These are phyloP conservation scores for Mikania micrantha DNA, from an alignment of 129 eudicot species.

Conservation along the genomic window DNA sequence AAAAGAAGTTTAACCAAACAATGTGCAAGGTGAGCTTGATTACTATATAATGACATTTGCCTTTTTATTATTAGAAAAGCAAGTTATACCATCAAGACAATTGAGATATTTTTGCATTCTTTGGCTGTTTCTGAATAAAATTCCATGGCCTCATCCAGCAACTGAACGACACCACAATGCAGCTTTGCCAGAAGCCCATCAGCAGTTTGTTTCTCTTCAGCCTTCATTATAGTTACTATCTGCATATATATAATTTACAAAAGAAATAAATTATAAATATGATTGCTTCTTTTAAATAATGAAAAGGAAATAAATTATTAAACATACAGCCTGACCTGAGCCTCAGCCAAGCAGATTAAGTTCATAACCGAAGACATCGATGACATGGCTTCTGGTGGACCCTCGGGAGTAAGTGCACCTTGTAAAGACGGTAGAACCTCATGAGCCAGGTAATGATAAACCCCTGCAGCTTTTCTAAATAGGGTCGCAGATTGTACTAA, in stretches of 20 bases:
- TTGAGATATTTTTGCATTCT: conserved; percentile 58
- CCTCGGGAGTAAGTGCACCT: conserved; percentile 30
- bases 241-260: not conserved
- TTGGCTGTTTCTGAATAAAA: conserved; percentile 22
- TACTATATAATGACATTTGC: not conserved
- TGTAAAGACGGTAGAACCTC: conserved; percentile 46
- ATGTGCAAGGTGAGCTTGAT: not conserved
- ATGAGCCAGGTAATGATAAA: conserved; percentile 46
- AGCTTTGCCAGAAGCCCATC: conserved; percentile 54
- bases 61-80: not conserved
- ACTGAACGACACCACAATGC: conserved; percentile 56
- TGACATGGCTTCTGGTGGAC: conserved; percentile 57
- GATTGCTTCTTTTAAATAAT: not conserved
- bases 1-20: not conserved
- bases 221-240: conserved; percentile 66
- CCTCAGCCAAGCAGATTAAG: conserved; percentile 80
- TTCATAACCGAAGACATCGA: conserved; percentile 47
- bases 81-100: conserved; percentile 41
- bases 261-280: not conserved
- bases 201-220: conserved; percentile 47
- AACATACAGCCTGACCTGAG: conserved; percentile 46
- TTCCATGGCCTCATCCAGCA: conserved; percentile 46
- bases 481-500: conserved; percentile 55
- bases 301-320: not conserved
- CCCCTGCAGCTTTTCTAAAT: conserved; percentile 74